Base-by-base conservation (phyloP, 495 filamentous ascomycete genomes). In the Penicillium verhagenii region DNA sequence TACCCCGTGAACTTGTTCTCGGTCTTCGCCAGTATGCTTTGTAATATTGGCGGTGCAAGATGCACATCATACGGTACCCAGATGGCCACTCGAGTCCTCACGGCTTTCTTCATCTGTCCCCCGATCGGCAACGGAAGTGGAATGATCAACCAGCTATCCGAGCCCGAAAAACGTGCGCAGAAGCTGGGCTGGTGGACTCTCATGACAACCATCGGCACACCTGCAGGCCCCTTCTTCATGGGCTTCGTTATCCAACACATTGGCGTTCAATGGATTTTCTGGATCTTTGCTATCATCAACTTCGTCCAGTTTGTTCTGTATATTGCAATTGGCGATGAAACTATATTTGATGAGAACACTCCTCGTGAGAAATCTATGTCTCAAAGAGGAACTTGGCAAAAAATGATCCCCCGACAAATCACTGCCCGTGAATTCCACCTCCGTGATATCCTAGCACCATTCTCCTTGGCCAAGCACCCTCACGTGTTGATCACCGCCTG, bases 201-300 rank as follows among this genome's bases (percentile, higher is more conserved):
- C 16, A 63, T 71, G 66, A 60, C 62, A 9, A 71, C 66, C 0
- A 59, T 70, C 13, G 70, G 70, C 0, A 68, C 61, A 2, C 66
- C 70, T 0, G 42, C 42, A 10, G 70, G 68, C 1, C 68, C 70
- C 0, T 70, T 73, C 16, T 53, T 70, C 24, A 70, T 71, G 63
- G 68, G 68, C 0, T 71, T 73, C 26, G 70, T 73, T 14, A 56
- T 50, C 2, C 44, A 71, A 29, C 68, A 67, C 46, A 49, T 69
- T 13, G 66, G 68, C 0, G 43, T 61, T 6, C 45, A 65, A 52
- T 71, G 70, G 70, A 69, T 71, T 3, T 73, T 60, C 49, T 73
- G 68, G 67, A 63, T 73, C 28, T 68, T 68, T 28, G 65, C 67
- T 29, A 70, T 73, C 29, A 57, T 73, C 23, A 68, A 70, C 39